Evolutionary conservation across 768 basidiomycete species (phyloP), one percentile per base, ranked within the genome.

Genomic region (Dendrothele bispora): DNA sequence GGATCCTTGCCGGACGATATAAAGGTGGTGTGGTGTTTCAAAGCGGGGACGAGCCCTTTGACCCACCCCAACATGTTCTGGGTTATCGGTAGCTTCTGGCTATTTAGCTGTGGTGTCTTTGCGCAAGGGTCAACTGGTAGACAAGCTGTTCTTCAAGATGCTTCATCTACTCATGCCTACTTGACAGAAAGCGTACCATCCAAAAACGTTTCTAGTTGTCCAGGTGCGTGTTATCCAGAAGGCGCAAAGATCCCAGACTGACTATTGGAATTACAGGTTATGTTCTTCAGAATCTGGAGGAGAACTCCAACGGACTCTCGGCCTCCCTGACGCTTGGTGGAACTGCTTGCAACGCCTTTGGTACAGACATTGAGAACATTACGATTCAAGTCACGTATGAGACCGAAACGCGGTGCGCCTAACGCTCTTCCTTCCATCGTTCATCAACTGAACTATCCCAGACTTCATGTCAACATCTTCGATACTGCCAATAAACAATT

Each of bases 381-480:
- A 82, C 77, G n/a, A 68, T 90, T 17, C 66, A 83, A 57, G 82
- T 88, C 6, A 79, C 76, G 11, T 87, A 88, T 55, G 84, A 88
- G 61, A 77, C 75, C 17, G 63, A 63, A 44, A 70, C 76, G 36
- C 70, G 75, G 79, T 80, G 51, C 36, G 65, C 58, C 24, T 11
- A 5, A 18, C 15, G 7, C 26, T 17, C 26, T 17, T 43, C 8
- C 12, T 20, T 10, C 12, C 24, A 21, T 20, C 8, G 34, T 25
- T 28, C 37, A 22, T 10, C 35, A 25, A 38, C 22, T 39, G 25
- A 38, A 38, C 32, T 14, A 18, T 30, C 38, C 20, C 44, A 87
- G 86, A 38, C 67, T 88, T 4, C 87, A 80, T 43, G 83, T 88
- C 32, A 79, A 84, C 51, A 82, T 89, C 8, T 79, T 70, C 52